Percentiles rank a stretch among this genome's conserved stretches.
These are phyloP conservation scores for Tremellales sp. DNA, from an alignment of 1,284 basidiomycete species.

Conservation along the genomic window DNA sequence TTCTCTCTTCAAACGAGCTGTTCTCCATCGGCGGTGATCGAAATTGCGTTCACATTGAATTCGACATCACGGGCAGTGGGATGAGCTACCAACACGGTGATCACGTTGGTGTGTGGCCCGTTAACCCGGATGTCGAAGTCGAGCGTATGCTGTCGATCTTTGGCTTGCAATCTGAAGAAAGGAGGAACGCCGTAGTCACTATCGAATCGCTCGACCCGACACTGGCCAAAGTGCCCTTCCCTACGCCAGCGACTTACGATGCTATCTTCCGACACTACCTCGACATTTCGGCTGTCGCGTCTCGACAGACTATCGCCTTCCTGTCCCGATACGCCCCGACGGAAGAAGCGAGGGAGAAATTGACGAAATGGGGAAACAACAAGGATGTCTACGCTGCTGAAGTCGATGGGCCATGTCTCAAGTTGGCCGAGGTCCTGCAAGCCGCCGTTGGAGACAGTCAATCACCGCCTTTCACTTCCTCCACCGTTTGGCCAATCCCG, in stretches of 20 bases:
- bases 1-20: constrained; percentile 73
- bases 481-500: constrained; percentile 79
- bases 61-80: constrained; percentile 90
- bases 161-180: constrained; percentile 64
- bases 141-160: constrained; percentile 81
- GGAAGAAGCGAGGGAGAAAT: constrained; percentile 66
- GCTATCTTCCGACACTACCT: constrained; percentile 95
- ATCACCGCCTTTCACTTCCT: constrained; percentile 54
- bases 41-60: constrained; percentile 93
- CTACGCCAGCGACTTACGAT: constrained; percentile 89
- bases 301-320: constrained; percentile 84
- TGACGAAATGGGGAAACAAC: constrained; percentile 76
- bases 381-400: constrained; percentile 78
- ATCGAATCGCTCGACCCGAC: constrained; percentile 96
- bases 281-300: constrained; percentile 87
- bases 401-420: constrained; percentile 76
- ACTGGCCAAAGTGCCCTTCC: constrained; percentile 97
- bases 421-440: constrained; percentile 86
- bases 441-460: constrained; percentile 73
- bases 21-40: constrained; percentile 72
- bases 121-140: constrained; percentile 88
- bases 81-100: constrained; percentile 99
- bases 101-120: constrained; percentile 95
- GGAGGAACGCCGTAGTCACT: constrained; percentile 75
- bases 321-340: constrained; percentile 85